Base-by-base conservation (phyloP, 768 basidiomycete genomes). In the Porphyrellus cyaneotinctus region DNA sequence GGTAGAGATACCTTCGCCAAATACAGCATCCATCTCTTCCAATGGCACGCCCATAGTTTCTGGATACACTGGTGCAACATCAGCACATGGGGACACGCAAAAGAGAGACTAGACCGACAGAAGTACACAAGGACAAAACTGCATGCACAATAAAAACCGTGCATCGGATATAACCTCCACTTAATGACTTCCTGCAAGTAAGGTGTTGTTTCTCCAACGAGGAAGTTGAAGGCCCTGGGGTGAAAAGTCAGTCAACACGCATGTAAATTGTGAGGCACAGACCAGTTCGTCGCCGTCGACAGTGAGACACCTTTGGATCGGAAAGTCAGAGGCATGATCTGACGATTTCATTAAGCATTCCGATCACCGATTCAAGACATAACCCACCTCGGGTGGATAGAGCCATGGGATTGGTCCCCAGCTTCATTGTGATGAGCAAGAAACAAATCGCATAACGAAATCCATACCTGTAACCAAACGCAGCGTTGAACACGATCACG, bases 81-180 rank as follows among this genome's bases (percentile, higher is more conserved):
- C 13, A 66, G 53, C 28, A 43, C 9, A 44, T 33, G 43, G 8
- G 14, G 26, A 5, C 17, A 45, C 10, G 10, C 3, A 8, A 26
- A 32, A 15, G 24, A 22, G 4, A 37, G 49, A 39, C n/a, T 24
- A 51, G 4, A 77, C 87, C 58, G 64, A 92, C 83, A 70, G 70
- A 91, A 88, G 69, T 88, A 91, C 6, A 93, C 88, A 39, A 93
- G 74, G 43, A 95, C 73, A 65, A 95, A 90, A 64, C 91, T 91
- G 63, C 88, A 85, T 10, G 81, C 81, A 66, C 92, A 93, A 70
- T 92, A 94, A 72, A 92, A 92, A 22, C 87, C 91, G 61, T 95
- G 93, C 92, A 97, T 95, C 0, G 91, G 91, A 72, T 97, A 97
- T 49, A 97, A 68, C 43, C 89, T 79, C 94, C 95, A 98, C 37